Evolutionary conservation across 139 green algal genomes (phyloP), one percentile per base, ranked within the genome.

Genomic region (Picochlorum costavermella): DNA sequence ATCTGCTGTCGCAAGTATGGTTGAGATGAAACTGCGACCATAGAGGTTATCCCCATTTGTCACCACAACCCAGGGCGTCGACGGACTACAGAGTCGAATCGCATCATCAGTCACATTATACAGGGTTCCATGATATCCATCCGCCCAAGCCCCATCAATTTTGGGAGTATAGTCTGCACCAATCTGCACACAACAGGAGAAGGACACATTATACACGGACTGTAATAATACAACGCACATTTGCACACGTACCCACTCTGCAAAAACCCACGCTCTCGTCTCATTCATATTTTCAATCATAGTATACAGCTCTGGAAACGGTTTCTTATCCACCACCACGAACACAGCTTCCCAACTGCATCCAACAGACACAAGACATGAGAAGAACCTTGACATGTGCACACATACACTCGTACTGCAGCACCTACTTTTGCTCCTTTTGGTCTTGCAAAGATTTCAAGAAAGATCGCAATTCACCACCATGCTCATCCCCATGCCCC

Each of bases 31-130:
- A 13, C 16, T 20, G 0, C 45, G 58, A 36, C 85, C 81, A 62
- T 94, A 94, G 14, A 79, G 58, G 60, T 95, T 94, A 67, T 94
- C 86, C 3, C 87, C 87, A 57, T 94, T 94, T 10, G 87, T 92
- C 1, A 90, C 74, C 4, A 90, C 53, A 26, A 95, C 61, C 87
- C 87, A 94, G 16, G 70, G n/a, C 0, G 84, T 84, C 20, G 59
- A 31, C 17, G 53, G 49, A 0, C 75, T 74, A 65, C 87, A 95
- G 2, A 83, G 50, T 60, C 76, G 64, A 2, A 91, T 79, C 2
- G 82, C 86, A 12, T 84, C 67, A 51, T 95, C 87, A 30, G 87
- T 95, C 8, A 91, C 56, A 66, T 92, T 86, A 71, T 94, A 95
- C 4, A 95, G 74, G 13, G 76, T 67, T 30, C 74, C 74, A 68